Evolutionary conservation across 768 basidiomycete genomes (phyloP).

Genomic region (Brasilioporus rufonigricans): DNA sequence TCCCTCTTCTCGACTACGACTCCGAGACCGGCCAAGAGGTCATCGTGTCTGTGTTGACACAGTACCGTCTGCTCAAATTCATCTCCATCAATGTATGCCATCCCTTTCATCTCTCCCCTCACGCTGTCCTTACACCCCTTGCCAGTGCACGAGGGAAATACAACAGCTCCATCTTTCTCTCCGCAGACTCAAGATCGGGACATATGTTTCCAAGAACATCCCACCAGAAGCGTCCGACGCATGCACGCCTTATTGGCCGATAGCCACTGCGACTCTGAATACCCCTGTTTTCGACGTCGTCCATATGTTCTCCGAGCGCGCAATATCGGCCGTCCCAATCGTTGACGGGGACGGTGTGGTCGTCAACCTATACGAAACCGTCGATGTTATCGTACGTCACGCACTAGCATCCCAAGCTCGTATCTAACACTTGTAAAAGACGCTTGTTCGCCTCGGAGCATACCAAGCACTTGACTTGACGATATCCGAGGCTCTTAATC

Average conservation of each 20-base stretch:
- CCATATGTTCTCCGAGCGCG: conserved; percentile 95
- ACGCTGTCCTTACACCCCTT: conserved; percentile 7
- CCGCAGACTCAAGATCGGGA: conserved; percentile 88
- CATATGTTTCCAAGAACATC: conserved; percentile 67
- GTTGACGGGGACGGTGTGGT: conserved; percentile 91
- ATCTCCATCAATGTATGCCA: conserved; percentile 88
- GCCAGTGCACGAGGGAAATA: conserved; percentile 82
- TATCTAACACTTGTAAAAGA: conserved; percentile 46
- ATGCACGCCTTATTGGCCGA: conserved; percentile 79
- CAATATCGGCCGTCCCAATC: conserved; percentile 97
- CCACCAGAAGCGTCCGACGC: conserved; percentile 46
- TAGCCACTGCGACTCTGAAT: conserved; percentile 85
- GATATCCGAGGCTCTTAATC: conserved; percentile 86
- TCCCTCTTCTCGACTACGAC: conserved; percentile 92
- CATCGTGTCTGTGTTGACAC: conserved; percentile 93
- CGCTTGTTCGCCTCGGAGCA: conserved; percentile 88
- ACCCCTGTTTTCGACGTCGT: conserved; percentile 98
- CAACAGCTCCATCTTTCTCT: conserved; percentile 76
- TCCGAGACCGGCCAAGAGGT: conserved; percentile 93
- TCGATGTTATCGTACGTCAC: conserved; percentile 85
- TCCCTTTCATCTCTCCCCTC: neutral
- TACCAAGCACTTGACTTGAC: conserved; percentile 97
- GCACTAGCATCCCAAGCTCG: neutral
- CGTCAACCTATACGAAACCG: conserved; percentile 95
- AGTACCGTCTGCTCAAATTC: conserved; percentile 97